Percentiles rank a stretch among this genome's conserved stretches.
phyloP scores from a whole-genome alignment of 768 basidiomycete genomes.

The Collybia nuda region DNA sequence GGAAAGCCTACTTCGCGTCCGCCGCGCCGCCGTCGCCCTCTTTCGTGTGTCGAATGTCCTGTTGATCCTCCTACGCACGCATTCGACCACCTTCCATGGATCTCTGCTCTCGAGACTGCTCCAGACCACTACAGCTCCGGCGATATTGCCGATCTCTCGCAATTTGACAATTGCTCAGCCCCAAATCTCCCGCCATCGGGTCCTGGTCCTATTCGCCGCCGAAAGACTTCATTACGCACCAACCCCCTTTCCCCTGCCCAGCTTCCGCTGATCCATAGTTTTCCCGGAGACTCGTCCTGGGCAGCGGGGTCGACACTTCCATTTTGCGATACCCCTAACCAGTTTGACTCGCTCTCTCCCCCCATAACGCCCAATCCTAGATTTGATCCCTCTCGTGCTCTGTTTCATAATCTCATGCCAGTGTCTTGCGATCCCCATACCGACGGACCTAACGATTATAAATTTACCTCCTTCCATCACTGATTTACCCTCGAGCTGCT shows the following conservation, averaged over 20 bases:
- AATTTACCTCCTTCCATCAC: constrained; percentile 20
- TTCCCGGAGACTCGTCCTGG: neutral
- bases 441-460: constrained; percentile 29
- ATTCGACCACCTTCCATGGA: constrained; percentile 72
- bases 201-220: constrained; percentile 58
- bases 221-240: constrained; percentile 52
- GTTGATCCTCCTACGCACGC: constrained; percentile 32
- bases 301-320: constrained; percentile 5
- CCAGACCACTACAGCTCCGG: constrained; percentile 39
- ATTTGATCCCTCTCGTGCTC: constrained; percentile 47
- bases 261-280: constrained; percentile 12
- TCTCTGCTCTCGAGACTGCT: constrained; percentile 52
- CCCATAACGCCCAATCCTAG: constrained; percentile 33
- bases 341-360: constrained; percentile 13
- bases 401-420: constrained; percentile 65
- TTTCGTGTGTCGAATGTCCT: constrained; percentile 22
- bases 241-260: constrained; percentile 33
- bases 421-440: constrained; percentile 39
- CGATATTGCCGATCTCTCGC: constrained; percentile 69
- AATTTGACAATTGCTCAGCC: constrained; percentile 34
- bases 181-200: constrained; percentile 20
- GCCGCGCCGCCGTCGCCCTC: constrained; percentile 27
- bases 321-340: constrained; percentile 16
- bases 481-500: neutral
- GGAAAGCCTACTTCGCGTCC: constrained; percentile 20